phyloP scores from a whole-genome alignment of 331 rosid species.

The Pyrus hybrid region DNA sequence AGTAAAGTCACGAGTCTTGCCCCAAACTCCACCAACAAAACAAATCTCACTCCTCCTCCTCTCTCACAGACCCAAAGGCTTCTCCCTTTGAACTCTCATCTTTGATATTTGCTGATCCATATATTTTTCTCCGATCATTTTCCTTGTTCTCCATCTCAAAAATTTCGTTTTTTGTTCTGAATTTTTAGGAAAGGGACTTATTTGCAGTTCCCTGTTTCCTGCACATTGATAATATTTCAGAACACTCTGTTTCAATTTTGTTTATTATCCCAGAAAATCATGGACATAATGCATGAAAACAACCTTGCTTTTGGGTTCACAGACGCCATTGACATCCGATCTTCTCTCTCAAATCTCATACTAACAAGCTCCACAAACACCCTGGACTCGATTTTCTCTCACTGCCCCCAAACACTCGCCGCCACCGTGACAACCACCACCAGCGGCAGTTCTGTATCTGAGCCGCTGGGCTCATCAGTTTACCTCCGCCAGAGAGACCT shows the following conservation, averaged over 20 bases:
- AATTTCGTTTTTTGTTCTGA: neutral
- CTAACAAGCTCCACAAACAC: conserved; percentile 56
- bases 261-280: conserved; percentile 10
- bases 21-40: neutral
- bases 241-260: neutral
- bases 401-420: conserved; percentile 19
- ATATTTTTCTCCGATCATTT: neutral
- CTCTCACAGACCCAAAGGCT: neutral
- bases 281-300: conserved; percentile 40
- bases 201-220: conserved; percentile 25
- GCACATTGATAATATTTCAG: neutral
- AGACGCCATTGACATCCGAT: conserved; percentile 31
- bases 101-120: neutral
- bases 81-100: neutral
- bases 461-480: conserved; percentile 69
- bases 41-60: neutral
- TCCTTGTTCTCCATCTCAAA: neutral
- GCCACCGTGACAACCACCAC: neutral
- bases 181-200: conserved; percentile 15
- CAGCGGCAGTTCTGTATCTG: conserved; percentile 11
- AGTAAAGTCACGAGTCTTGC: neutral
- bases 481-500: conserved; percentile 75
- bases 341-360: conserved; percentile 59
- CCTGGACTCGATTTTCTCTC: conserved; percentile 79
- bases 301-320: conserved; percentile 2